These are phyloP conservation scores for Caulochytrium protostelioides DNA, from an alignment of 371 early-diverging fungal genomes.

Conservation along the genomic window DNA sequence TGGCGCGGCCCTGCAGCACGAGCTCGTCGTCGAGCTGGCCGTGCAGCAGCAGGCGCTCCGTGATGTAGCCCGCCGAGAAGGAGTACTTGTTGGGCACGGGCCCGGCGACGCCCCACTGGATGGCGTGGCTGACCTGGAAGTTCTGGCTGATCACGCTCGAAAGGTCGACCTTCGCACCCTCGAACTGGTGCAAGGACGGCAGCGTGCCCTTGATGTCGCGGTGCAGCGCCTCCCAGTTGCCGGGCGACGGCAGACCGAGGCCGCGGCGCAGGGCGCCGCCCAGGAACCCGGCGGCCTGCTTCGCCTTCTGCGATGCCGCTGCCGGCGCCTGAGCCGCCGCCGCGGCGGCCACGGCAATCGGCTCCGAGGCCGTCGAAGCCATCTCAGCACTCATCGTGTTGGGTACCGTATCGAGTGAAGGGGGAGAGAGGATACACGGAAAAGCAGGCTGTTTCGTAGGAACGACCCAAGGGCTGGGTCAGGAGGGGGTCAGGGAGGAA, in stretches of 20 bases:
- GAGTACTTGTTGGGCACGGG: background rate
- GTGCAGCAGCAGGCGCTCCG: slow-evolving; percentile 44
- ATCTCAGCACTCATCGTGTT: too few species aligned
- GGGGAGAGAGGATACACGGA: too few species aligned
- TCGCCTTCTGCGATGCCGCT: too few species aligned
- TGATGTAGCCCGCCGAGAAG: background rate
- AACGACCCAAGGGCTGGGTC: too few species aligned
- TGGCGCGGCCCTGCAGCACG: slow-evolving; percentile 42
- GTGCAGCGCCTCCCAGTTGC: slow-evolving; percentile 63
- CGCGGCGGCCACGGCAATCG: too few species aligned
- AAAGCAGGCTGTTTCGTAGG: too few species aligned
- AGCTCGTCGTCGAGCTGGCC: slow-evolving; percentile 83
- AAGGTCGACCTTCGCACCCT: slow-evolving; percentile 85
- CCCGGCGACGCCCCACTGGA: slow-evolving; percentile 60
- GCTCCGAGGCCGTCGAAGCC: too few species aligned
- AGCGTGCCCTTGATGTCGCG: slow-evolving; percentile 63
- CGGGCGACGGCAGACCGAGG: slow-evolving; percentile 62
- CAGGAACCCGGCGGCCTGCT: background rate
- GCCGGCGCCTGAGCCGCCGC: too few species aligned
- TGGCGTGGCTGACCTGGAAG: slow-evolving; percentile 82
- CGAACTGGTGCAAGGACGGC: slow-evolving; percentile 61
- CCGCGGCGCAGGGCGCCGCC: slow-evolving; percentile 5
- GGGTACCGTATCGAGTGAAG: too few species aligned
- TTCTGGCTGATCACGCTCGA: slow-evolving; percentile 68
- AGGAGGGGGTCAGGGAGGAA: too few species aligned